A percentile compares a stretch with the other conserved stretches of the same genome.
Conservation (phyloP, 768 basidiomycete species). For the Plicaturopsis crispa region DNA sequence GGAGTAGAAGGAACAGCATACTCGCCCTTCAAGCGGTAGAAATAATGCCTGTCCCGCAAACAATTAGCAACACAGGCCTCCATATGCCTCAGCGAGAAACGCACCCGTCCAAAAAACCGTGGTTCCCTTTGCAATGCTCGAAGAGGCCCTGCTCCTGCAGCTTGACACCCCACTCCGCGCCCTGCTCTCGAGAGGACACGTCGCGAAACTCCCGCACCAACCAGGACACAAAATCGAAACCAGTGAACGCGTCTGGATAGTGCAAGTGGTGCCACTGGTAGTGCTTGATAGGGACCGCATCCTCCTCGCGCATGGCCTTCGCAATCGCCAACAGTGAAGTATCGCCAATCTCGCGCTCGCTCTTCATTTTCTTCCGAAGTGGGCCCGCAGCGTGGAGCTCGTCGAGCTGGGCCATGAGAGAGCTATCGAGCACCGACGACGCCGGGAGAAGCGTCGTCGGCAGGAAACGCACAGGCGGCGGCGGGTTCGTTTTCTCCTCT, state of each 20-base stretch:
- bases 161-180: slow-evolving; percentile 67
- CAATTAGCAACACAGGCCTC: neutral
- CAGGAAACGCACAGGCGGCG: slow-evolving; percentile 66
- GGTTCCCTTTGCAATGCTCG: slow-evolving; percentile 71
- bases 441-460: slow-evolving; percentile 83
- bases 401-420: slow-evolving; percentile 73
- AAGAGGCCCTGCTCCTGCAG: slow-evolving; percentile 79
- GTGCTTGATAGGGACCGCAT: slow-evolving; percentile 77
- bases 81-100: slow-evolving; percentile 17
- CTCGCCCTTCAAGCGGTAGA: slow-evolving; percentile 76
- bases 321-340: slow-evolving; percentile 59
- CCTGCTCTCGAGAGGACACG: slow-evolving; percentile 76
- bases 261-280: slow-evolving; percentile 73
- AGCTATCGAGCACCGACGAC: slow-evolving; percentile 70
- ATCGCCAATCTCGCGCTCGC: slow-evolving; percentile 63
- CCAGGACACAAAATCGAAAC: slow-evolving; percentile 88
- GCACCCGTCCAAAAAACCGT: slow-evolving; percentile 85
- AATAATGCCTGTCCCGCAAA: slow-evolving; percentile 61
- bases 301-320: slow-evolving; percentile 81
- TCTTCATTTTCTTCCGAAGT: slow-evolving; percentile 73
- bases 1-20: slow-evolving; percentile 67
- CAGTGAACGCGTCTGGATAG: slow-evolving; percentile 82
- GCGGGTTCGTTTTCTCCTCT: slow-evolving; percentile 27
- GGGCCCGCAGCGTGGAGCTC: slow-evolving; percentile 71
- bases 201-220: slow-evolving; percentile 87